Conservation (phyloP, 164 flowering plant genomes). For the Aristolochia californica region DNA sequence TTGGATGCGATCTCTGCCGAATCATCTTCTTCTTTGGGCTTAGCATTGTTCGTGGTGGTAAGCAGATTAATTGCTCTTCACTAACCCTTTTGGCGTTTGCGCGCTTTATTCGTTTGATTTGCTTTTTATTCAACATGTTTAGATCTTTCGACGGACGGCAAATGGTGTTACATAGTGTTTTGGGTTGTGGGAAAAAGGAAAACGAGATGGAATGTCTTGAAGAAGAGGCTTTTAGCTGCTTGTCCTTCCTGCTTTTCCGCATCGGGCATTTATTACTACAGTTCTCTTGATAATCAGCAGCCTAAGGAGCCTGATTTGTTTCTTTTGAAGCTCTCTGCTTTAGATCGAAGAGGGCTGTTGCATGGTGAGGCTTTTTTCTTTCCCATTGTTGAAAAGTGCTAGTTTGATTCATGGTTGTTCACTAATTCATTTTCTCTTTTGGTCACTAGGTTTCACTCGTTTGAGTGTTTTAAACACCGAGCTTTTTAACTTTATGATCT, state of each 20-base stretch:
- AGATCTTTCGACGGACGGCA: constrained; percentile 84
- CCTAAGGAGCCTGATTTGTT: constrained; percentile 35
- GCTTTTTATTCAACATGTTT: too few relatives aligned
- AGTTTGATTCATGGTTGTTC: too few relatives aligned
- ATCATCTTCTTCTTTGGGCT: constrained; percentile 8
- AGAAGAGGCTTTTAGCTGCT: constrained; percentile 37
- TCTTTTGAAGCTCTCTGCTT: constrained; percentile 46
- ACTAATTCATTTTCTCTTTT: background rate
- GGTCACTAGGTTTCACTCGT: background rate
- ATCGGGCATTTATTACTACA: constrained; percentile 19
- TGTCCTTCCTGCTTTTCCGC: constrained; percentile 36
- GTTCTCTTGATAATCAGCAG: constrained; percentile 9
- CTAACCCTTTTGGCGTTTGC: too few relatives aligned
- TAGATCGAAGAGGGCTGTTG: constrained; percentile 52
- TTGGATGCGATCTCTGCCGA: constrained; percentile 62
- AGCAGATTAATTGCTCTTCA: too few relatives aligned
- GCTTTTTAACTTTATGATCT: too few relatives aligned
- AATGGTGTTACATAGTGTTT: constrained; percentile 73
- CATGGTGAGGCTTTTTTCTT: constrained; percentile 46
- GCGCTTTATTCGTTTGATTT: constrained; percentile 43
- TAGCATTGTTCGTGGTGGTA: too few relatives aligned
- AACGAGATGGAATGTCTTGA: constrained; percentile 48
- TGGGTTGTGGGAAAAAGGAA: constrained; percentile 50
- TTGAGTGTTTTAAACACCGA: too few relatives aligned
- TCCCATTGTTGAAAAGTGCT: background rate